These are phyloP conservation scores for Orbilia blumenaviensis DNA, from an alignment of 2,329 filamentous ascomycete genomes.

Conservation along the genomic window DNA sequence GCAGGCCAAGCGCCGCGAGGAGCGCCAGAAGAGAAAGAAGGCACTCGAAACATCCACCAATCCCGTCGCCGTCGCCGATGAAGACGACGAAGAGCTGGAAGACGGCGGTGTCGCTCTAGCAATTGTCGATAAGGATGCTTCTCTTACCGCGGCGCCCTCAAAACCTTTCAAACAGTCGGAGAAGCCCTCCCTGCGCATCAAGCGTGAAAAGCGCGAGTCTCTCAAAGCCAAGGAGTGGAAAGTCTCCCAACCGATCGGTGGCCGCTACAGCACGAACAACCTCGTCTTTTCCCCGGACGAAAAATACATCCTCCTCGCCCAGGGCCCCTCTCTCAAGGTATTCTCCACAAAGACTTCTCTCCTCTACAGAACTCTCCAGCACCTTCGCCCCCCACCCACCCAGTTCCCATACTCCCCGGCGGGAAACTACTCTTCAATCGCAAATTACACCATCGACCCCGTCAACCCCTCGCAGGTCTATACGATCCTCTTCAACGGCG, in stretches of 20 bases:
- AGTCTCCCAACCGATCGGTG: constrained; percentile 68
- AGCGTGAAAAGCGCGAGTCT: constrained; percentile 24
- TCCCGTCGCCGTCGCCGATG: constrained; percentile 1
- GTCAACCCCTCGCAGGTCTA: constrained; percentile 66
- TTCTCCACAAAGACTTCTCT: constrained; percentile 84
- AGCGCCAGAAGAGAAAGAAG: constrained; percentile 34
- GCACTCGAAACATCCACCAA: constrained; percentile 11
- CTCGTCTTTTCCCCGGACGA: constrained; percentile 31
- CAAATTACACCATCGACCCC: constrained; percentile 66
- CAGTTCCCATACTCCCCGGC: constrained; percentile 61
- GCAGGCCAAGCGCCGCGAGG: constrained; percentile 45
- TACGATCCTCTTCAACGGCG: constrained; percentile 65
- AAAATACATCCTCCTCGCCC: constrained; percentile 78
- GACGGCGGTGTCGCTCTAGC: background rate
- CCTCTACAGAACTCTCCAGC: constrained; percentile 74
- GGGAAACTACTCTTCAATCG: constrained; percentile 60
- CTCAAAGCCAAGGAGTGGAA: constrained; percentile 64
- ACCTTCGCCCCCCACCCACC: constrained; percentile 34
- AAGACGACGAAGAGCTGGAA: constrained; percentile 5
- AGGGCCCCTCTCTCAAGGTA: constrained; percentile 78
- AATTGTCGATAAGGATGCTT: constrained; percentile 8
- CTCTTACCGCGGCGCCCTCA: background rate
- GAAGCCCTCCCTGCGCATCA: constrained; percentile 34
- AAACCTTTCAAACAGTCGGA: constrained; percentile 15
- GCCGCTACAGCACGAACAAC: constrained; percentile 51